Percentiles rank a stretch among this genome's conserved stretches.
These are phyloP conservation scores for Talaromyces verruculosus DNA, from an alignment of 2,329 filamentous ascomycete species.

Conservation along the genomic window DNA sequence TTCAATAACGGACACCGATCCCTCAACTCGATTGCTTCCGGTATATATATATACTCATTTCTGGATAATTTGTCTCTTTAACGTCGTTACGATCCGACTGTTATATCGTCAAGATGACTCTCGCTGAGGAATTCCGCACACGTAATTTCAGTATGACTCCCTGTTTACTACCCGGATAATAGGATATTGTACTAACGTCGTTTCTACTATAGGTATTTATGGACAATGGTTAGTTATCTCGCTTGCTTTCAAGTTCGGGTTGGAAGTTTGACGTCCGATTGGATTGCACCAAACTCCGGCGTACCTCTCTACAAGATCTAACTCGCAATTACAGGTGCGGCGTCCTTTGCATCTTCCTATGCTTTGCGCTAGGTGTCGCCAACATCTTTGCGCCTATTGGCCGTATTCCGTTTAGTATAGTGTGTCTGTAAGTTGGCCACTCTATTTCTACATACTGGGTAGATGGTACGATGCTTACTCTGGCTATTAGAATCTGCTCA, in stretches of 20 bases:
- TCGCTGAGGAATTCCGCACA: conserved; percentile 63
- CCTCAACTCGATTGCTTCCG: neutral
- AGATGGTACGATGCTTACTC: neutral
- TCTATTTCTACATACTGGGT: neutral
- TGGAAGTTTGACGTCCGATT: neutral
- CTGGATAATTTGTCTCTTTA: neutral
- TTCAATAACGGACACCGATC: neutral
- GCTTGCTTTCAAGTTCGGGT: neutral
- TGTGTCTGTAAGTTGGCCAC: conserved; percentile 54
- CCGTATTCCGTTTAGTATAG: conserved; percentile 60
- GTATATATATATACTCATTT: neutral
- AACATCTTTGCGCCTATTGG: conserved; percentile 64
- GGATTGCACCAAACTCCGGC: neutral
- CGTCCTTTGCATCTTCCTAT: conserved; percentile 63
- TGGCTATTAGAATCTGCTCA: conserved; percentile 59
- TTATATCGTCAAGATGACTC: conserved; percentile 50
- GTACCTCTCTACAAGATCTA: neutral
- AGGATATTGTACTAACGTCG: conserved; percentile 14
- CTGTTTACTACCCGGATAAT: conserved; percentile 12
- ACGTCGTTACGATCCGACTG: neutral
- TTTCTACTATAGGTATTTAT: conserved; percentile 58
- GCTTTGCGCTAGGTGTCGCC: conserved; percentile 66
- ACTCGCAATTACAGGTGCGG: conserved; percentile 40
- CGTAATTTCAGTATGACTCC: conserved; percentile 63
- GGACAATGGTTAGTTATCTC: conserved; percentile 61